Evolutionary conservation across 2,329 filamentous ascomycete genomes (phyloP), one percentile per base, ranked within the genome.

Genomic region (Paecilomyces formosus): DNA sequence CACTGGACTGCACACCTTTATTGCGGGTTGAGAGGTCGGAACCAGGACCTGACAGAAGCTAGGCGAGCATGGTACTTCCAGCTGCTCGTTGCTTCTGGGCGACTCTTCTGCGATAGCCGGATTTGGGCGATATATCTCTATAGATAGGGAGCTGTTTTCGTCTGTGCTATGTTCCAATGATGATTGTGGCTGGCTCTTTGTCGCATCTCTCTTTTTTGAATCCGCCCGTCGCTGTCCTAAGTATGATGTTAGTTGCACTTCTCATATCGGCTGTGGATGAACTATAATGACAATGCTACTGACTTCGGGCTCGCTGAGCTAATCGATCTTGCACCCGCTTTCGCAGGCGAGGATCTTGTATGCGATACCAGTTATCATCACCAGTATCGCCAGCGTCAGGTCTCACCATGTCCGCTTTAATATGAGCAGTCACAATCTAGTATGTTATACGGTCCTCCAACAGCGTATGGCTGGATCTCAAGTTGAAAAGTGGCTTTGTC

Each of bases 301-400:
- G 65, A 74, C 72, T 61, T 63, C 72, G 65, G 22, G 72, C 72
- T 64, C 73, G 64, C 60, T 76, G 72, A 24, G 74, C 74, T 50
- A 75, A 60, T 52, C 72, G 65, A 62, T 76, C 73, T 62, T 75
- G 73, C n/a, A 75, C 73, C 55, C 73, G 69, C 62, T 76, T 75
- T 45, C 74, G 64, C 58, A 73, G 70, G 59, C 68, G 72, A 3
- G 71, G 67, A 57, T 75, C 72, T 52, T 68, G 57, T 26, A 74
- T 67, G 18, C 67, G 64, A 35, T 68, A 67, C 73, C 73, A 76
- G 54, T 59, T 58, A 53, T 66, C 63, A 12, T 45, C 57, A 3
- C 49, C 53, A 26, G 31, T 22, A 12, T 57, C 53, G 15, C 18
- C n/a, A 18, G n/a, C 18, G 11, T 49, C 54, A 21, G 49, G 53